phyloP scores from a whole-genome alignment of 768 basidiomycete genomes.

The Trametes gibbosa region DNA sequence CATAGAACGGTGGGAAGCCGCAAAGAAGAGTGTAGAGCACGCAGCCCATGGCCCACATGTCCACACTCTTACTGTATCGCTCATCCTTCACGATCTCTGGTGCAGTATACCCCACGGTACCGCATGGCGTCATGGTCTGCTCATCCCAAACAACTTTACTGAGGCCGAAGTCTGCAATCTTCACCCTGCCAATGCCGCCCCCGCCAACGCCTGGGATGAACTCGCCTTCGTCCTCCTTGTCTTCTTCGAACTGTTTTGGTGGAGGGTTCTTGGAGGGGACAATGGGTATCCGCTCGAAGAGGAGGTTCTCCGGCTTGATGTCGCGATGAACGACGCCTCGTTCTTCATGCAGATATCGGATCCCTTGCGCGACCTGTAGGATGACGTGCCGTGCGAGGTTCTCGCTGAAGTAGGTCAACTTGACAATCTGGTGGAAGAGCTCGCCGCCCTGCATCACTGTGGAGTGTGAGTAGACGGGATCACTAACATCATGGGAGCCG shows the following conservation, averaged over 20 bases:
- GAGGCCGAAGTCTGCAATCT: constrained; percentile 98
- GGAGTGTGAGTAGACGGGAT: constrained; percentile 11
- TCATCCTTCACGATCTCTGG: constrained; percentile 99
- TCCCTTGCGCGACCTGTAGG: constrained; percentile 90
- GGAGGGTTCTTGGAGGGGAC: constrained; percentile 75
- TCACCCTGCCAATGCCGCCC: constrained; percentile 95
- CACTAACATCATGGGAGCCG: constrained; percentile 18
- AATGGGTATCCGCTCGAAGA: constrained; percentile 92
- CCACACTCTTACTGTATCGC: constrained; percentile 92
- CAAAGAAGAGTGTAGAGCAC: constrained; percentile 98
- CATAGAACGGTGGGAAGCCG: constrained; percentile 98
- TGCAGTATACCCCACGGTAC: constrained; percentile 99
- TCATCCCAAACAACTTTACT: constrained; percentile 99
- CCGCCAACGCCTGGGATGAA: constrained; percentile 91
- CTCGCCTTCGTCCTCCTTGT: constrained; percentile 98
- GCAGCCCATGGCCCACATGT: constrained; percentile 99
- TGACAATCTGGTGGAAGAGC: constrained; percentile 98
- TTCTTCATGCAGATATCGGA: constrained; percentile 95
- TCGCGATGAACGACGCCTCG: constrained; percentile 98
- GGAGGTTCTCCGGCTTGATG: constrained; percentile 97
- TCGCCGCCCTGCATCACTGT: constrained; percentile 97
- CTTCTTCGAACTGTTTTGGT: constrained; percentile 91
- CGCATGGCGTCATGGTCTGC: constrained; percentile 98
- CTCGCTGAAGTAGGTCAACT: constrained; percentile 98
- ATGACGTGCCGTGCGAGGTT: constrained; percentile 97